Base-by-base conservation (phyloP, 129 eudicot species). In the Helianthus tuberosus region DNA sequence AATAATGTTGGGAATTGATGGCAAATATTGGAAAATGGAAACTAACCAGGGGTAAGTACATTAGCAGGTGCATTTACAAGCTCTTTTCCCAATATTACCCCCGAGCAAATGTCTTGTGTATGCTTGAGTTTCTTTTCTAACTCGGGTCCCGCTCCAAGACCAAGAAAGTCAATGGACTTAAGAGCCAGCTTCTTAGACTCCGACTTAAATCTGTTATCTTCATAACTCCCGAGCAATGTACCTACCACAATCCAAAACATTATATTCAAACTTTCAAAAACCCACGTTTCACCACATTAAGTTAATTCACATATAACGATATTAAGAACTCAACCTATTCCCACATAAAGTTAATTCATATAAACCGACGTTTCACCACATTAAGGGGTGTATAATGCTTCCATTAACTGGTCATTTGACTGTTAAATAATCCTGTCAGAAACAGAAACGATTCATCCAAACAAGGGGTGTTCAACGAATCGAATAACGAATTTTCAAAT, bases 31-130 rank as follows among this genome's bases (percentile, higher is more conserved):
- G 15, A 44, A 57, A 69, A 71, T 12, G 41, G 35, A 53, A 17
- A 87, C 94, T 43, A 72, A n/a, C n/a, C n/a, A n/a, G n/a, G n/a
- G n/a, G n/a, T n/a, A n/a, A n/a, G n/a, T n/a, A n/a, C n/a, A n/a
- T 95, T 95, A 14, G 99, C 85, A 70, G 99, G 99, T 64, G 99
- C 97, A 82, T 95, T 95, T 39, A 95, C 99, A 68, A 95, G 90
- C 83, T 91, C 93, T 80, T 79, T 95, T 36, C 99, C 99, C 72
- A 95, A 75, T 32, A 95, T 85, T 32, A 95, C 87, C 16, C 97
- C 99, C 12, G 92, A 64, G 72, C 94, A 95, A 63, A 89, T 81
- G 64, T 88, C 86, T 78, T 84, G 80, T 41, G 89, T 78, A 55
- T 80, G 85, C 82, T 95, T 95, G 54, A 95, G 93, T 75, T 89